Evolutionary conservation across 2,329 filamentous ascomycete species (phyloP).

Genomic region (Macrophomina tecta): DNA sequence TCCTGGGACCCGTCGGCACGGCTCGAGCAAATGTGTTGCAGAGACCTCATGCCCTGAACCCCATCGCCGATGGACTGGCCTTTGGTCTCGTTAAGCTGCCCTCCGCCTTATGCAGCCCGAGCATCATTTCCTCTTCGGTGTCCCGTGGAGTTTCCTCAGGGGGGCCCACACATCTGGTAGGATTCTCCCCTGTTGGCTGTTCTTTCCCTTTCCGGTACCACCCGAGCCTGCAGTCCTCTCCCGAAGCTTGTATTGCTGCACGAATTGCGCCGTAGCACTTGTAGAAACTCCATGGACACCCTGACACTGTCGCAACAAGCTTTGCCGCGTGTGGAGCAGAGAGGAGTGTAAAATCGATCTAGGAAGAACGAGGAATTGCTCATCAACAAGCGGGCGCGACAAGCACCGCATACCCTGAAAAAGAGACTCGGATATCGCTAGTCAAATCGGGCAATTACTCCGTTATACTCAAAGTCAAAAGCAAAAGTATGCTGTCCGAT

Average conservation of each 20-base stretch:
- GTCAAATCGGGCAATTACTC: not conserved
- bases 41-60: not conserved
- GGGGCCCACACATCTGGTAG: not conserved
- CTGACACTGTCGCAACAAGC: not conserved
- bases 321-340: not conserved
- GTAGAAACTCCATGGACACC: not conserved
- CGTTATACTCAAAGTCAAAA: not conserved
- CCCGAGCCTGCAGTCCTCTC: not conserved
- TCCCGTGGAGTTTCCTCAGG: not conserved
- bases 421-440: not conserved
- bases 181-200: not conserved
- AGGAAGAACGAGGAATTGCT: not conserved
- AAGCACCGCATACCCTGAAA: not conserved
- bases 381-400: not conserved
- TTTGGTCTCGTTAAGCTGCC: not conserved
- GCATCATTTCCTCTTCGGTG: slow-evolving; percentile 7
- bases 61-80: not conserved
- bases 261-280: not conserved
- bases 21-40: not conserved
- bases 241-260: not conserved
- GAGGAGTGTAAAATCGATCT: not conserved
- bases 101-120: not conserved
- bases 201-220: not conserved
- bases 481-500: not conserved
- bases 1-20: not conserved